Base-by-base conservation (phyloP, 441 rosid genomes). In the Populus hybrid region DNA sequence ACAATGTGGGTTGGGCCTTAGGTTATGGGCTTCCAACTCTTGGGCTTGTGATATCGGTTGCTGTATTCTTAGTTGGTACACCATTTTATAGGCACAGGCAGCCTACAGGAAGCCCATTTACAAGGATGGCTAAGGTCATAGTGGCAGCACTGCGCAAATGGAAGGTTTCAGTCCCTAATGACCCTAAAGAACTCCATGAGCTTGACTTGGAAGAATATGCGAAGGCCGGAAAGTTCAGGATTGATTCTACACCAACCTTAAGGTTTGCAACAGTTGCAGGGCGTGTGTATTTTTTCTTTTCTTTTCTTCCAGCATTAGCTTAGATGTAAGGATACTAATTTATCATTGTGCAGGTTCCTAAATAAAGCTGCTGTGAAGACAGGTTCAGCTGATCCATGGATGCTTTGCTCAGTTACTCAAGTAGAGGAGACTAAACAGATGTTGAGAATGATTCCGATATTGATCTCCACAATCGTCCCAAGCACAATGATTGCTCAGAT, bases 361-460 rank as follows among this genome's bases (percentile, higher is more conserved):
- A 85, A 81, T 72, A 93, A 88, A 86, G 97, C 98, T 59, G 82
- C 91, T 26, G 86, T 92, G 71, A 86, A 83, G 80, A 90, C 90
- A 16, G 88, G 87, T 28, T 32, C 84, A 72, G 82, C 76, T 2
- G 85, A 84, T 67, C 86, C 90, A 11, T 93, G 95, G 95, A 83
- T 80, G 81, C 79, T 92, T 10, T 89, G 97, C 81, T 59, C 95
- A 5, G 91, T 90, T 21, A 93, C 97, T 14, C 93, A 91, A 87
- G 97, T 95, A 0, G 97, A 95, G 80, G 99, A 95, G 82, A 91
- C 97, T 2, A 94, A 95, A 69, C 97, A 93, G 69, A 94, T 95
- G 94, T 34, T 95, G 73, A 79, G 90, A 80, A 94, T 93, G 99
- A 79, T 93, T 63, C 98, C 97, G 2, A 84, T 94, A 72, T 65